phyloP scores from a whole-genome alignment of 352 stramenopile genomes.

The Pythium scleroteichum region DNA sequence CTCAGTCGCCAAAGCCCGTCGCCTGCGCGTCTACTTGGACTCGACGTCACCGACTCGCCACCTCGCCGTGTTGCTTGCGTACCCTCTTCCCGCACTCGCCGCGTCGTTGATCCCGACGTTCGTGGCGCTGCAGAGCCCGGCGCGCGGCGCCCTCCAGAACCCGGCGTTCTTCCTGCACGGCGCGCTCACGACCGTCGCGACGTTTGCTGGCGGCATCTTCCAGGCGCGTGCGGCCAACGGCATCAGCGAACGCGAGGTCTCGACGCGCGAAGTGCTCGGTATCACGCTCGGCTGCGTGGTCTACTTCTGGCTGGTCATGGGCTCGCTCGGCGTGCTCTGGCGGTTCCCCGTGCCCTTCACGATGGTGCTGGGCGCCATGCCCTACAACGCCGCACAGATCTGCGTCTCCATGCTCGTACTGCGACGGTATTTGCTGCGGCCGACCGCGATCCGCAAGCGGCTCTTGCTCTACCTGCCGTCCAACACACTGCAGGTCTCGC shows the following conservation, averaged over 20 bases:
- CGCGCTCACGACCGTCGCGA: slow-evolving; percentile 1
- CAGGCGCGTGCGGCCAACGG: too few relatives aligned
- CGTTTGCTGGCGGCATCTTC: background rate
- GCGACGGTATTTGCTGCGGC: background rate
- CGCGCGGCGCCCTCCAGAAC: background rate
- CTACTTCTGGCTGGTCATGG: background rate
- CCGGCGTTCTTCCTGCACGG: background rate
- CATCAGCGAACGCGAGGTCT: background rate
- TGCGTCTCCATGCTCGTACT: slow-evolving; percentile 5
- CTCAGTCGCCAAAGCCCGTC: background rate
- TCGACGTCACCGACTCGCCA: background rate
- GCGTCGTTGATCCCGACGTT: background rate
- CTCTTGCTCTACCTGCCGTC: slow-evolving; percentile 9
- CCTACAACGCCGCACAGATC: background rate
- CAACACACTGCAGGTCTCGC: slow-evolving; percentile 6
- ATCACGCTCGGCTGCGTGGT: background rate
- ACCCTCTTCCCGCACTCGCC: background rate
- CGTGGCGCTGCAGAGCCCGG: slow-evolving; percentile 2
- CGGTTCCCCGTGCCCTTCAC: slow-evolving; percentile 22
- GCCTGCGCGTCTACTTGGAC: background rate
- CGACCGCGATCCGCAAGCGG: background rate
- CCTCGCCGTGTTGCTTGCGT: background rate
- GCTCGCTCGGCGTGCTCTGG: slow-evolving; percentile 10
- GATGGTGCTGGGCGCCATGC: background rate
- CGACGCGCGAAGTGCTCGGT: background rate